Evolutionary conservation across 345 rosid genomes (phyloP), one percentile per base, ranked within the genome.

Genomic region (Zanthoxylum bungeanum): DNA sequence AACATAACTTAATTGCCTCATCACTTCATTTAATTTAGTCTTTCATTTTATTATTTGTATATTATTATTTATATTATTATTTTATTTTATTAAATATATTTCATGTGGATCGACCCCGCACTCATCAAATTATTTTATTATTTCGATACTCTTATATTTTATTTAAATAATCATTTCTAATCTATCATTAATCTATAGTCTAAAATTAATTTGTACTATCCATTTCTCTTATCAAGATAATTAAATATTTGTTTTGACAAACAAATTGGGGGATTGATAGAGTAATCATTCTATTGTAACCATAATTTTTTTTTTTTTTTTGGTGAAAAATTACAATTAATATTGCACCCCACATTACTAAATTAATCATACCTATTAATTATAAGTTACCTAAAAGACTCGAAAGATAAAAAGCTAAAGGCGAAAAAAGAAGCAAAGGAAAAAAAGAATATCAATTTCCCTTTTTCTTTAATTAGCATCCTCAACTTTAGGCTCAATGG

Each of bases 361-460:
- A 49, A 33, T 11, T n/a, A 50, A 64, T 63, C 67, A 63, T 63
- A 14, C 34, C 68, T 11, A 42, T 42, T 64, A 64, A 64, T 64
- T 40, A 44, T 4, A 44, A 44, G 49, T 44, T 4, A 44, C 17
- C 49, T 14, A 44, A 14, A 44, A 44, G 49, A 44, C 49, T 14
- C 19, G 16, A 44, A 44, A 42, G 47, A 1, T n/a, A n/a, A 42
- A 42, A 42, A 42, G 47, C 11, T 12, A 12, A 42, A 44, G 49
- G 16, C 12, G 19, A 19, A 11, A 4, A 44, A 44, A 14, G 49
- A 44, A 44, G 49, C 19, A 44, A 44, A 4, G 16, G 12, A 44
- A 44, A 11, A 14, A 6, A 44, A 44, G 49, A 0, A 44, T 14
- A n/a, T n/a, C n/a, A n/a, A n/a, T n/a, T n/a, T n/a, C n/a, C n/a